These are phyloP conservation scores for Plasmopara viticola DNA, from an alignment of 352 stramenopile species.

Conservation along the genomic window DNA sequence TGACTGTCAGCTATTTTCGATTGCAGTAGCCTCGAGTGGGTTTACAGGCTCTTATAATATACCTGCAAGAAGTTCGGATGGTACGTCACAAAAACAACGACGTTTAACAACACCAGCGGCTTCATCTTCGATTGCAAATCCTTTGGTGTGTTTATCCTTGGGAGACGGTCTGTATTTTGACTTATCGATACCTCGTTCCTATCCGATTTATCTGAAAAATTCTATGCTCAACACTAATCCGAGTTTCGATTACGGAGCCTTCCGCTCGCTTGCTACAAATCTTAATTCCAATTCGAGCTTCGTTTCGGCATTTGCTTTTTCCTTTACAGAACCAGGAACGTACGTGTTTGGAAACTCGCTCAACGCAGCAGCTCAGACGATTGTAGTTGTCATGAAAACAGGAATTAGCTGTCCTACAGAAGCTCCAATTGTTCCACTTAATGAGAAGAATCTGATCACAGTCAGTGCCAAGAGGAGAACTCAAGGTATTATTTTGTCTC, in stretches of 20 bases:
- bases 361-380: conserved; percentile 51
- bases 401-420: conserved; percentile 72
- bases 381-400: conserved; percentile 81
- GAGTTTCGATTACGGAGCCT: conserved; percentile 87
- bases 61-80: conserved; percentile 14
- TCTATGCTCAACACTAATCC: conserved; percentile 93
- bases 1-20: conserved; percentile 50
- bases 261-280: conserved; percentile 61
- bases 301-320: conserved; percentile 83
- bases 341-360: conserved; percentile 88
- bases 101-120: conserved; percentile 15
- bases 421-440: conserved; percentile 77
- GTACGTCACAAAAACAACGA: conserved; percentile 12
- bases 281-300: conserved; percentile 49
- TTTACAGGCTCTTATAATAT: conserved; percentile 68
- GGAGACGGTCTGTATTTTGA: conserved; percentile 88
- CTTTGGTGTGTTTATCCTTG: conserved; percentile 79
- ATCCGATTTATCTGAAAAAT: conserved; percentile 92
- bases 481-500: conserved; percentile 81
- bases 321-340: conserved; percentile 74
- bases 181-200: conserved; percentile 63
- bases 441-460: conserved; percentile 80
- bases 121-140: conserved; percentile 53
- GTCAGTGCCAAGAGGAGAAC: conserved; percentile 72
- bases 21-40: conserved; percentile 37